Evolutionary conservation across 768 basidiomycete genomes (phyloP), one percentile per base, ranked within the genome.

Genomic region (Hygrophoropsis aurantiaca): DNA sequence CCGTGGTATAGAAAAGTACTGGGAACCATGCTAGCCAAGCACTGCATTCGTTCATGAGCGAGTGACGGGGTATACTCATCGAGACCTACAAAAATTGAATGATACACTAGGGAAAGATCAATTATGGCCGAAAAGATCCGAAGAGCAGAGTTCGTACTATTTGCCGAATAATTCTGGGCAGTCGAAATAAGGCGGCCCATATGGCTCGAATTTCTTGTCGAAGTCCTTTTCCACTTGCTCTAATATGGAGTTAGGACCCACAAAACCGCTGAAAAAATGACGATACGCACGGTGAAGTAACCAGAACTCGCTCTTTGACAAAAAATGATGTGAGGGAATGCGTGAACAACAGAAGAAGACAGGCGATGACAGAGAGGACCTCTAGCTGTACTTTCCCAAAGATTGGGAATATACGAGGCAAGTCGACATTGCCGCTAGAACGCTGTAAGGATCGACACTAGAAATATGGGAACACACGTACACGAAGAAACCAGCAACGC

Each of bases 21-120:
- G 94, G 94, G 59, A 95, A 97, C 95, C 95, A 97, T 7, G 81
- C 88, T 49, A 94, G 74, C 84, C 84, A 94, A 11, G 83, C 78
- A 50, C 90, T 91, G 46, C 10, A 8, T 20, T 37, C 9, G 18
- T 58, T 15, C n/a, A n/a, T n/a, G n/a, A n/a, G n/a, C n/a, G n/a
- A n/a, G n/a, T n/a, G n/a, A n/a, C n/a, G n/a, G n/a, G n/a, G n/a
- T n/a, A n/a, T n/a, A n/a, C n/a, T n/a, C n/a, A n/a, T n/a, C n/a
- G n/a, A n/a, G 21, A 67, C 83, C 57, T 60, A 90, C 85, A 90
- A 89, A 64, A 89, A 87, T 67, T 90, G 87, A 16, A 89, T 82
- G 23, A 86, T 66, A 54, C 81, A 91, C 90, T 91, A 46, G 25
- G 2, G 19, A 33, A 13, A 11, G 21, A 52, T 68, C 37, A 60